Base-by-base conservation (phyloP, 2,329 filamentous ascomycete genomes). In the Tolypocladium tundrense region DNA sequence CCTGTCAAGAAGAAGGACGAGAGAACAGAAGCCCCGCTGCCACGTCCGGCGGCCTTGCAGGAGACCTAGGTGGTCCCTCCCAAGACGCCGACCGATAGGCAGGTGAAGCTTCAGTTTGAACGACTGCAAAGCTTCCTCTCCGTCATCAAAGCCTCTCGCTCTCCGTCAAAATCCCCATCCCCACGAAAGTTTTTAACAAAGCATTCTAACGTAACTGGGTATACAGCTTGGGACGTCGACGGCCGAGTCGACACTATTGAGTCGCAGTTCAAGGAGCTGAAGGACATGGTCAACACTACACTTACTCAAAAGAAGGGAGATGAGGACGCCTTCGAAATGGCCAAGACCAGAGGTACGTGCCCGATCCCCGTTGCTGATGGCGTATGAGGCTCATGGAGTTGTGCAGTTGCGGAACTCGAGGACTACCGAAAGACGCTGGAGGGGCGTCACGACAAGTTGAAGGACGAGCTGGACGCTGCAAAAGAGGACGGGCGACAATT, bases 151-250 rank as follows among this genome's bases (percentile, higher is more conserved):
- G 70, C 66, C 57, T 67, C 67, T 16, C 54, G 59, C 27, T 73
- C 76, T 62, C 72, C 76, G 45, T 65, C 64, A 63, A 75, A 77
- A 66, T 69, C 70, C 63, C 69, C 68, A 59, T 79, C 75, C 67
- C 77, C 76, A 60, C 73, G 63, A 41, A 80, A 81, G 1, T 92
- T 81, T 77, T 77, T 93, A 67, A 87, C 81, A 63, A 88, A 86
- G 76, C 76, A 86, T 78, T 90, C 91, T 85, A 87, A 90, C 80
- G 75, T 82, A 63, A 79, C 76, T 65, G 72, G 70, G 40, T 83
- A 77, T 73, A 62, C 81, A 90, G 88, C 82, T 67, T 93, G 88
- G 81, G 91, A 97, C 70, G 85, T 91, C 63, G 87, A 91, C 65
- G 83, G 83, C 60, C 85, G 87, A 62, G 81, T 97, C 64, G 85